A percentile compares a stretch with the other conserved stretches of the same genome.
phyloP scores from a whole-genome alignment of 805 yeast species.

The Kurtzmaniella fragi region DNA sequence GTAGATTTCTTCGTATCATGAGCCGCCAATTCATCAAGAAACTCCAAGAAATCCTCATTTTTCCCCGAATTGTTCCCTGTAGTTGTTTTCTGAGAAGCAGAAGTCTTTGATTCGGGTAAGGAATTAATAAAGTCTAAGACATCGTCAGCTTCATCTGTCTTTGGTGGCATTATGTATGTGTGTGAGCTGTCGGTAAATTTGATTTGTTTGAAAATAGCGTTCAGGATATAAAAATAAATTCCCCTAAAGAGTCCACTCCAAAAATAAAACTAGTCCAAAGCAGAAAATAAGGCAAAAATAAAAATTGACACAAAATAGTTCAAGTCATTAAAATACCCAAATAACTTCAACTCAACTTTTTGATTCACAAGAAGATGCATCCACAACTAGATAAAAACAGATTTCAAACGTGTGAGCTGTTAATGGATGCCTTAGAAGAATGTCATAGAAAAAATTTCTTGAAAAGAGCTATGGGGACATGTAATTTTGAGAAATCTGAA shows the following conservation, averaged over 20 bases:
- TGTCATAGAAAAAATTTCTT: slow-evolving; percentile 73
- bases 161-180: slow-evolving; percentile 7
- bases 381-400: slow-evolving; percentile 41
- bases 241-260: no score
- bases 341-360: not conserved
- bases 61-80: slow-evolving; percentile 14
- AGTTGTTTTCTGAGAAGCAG: slow-evolving; percentile 11
- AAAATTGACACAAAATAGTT: not conserved
- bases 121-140: slow-evolving; percentile 78
- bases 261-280: not conserved
- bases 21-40: slow-evolving; percentile 66
- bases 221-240: not conserved
- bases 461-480: slow-evolving; percentile 70
- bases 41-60: slow-evolving; percentile 46
- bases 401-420: slow-evolving; percentile 60
- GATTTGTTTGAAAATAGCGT: not conserved
- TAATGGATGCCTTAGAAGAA: slow-evolving; percentile 83
- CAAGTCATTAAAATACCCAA: not conserved
- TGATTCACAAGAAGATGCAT: slow-evolving; percentile 25
- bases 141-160: slow-evolving; percentile 58
- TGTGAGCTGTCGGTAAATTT: not conserved
- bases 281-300: not conserved
- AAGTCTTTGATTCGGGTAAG: slow-evolving; percentile 55
- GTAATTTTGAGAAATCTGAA: slow-evolving; percentile 80
- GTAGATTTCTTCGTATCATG: slow-evolving; percentile 36